Percentiles rank a stretch among this genome's conserved stretches.
Conservation (phyloP, 176 grass and related monocot genomes). For the Juncus inflexus region DNA sequence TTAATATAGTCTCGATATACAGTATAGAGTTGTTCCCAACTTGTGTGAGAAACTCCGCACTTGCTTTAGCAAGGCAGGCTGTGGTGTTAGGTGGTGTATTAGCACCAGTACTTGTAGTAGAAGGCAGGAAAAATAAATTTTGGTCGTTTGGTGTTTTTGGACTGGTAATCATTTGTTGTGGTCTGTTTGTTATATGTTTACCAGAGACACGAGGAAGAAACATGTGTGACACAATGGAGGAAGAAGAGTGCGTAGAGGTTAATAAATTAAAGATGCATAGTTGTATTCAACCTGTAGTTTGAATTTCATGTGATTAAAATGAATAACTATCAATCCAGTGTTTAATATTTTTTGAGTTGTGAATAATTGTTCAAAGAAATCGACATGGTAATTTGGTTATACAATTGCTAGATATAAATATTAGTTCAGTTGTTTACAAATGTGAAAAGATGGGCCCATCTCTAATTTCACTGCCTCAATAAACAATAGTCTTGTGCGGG, state of each 20-base stretch:
- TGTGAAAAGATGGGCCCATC: too few species aligned
- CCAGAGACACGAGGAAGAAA: conserved; percentile 69
- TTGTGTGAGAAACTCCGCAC: conserved; percentile 71
- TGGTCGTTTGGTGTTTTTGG: conserved; percentile 78
- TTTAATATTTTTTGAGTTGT: too few species aligned
- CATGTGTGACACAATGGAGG: conserved; percentile 91
- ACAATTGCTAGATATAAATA: too few species aligned
- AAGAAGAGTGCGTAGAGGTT: conserved; percentile 54
- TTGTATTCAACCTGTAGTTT: too few species aligned
- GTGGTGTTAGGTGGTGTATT: conserved; percentile 63
- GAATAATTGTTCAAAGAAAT: too few species aligned
- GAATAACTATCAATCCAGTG: too few species aligned
- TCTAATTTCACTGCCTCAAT: too few species aligned
- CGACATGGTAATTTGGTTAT: too few species aligned
- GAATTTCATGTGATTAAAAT: too few species aligned
- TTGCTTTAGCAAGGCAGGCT: conserved; percentile 58
- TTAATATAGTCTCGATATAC: conserved; percentile 61
- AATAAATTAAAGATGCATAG: too few species aligned
- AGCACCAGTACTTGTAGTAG: conserved; percentile 60
- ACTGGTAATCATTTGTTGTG: conserved; percentile 42
- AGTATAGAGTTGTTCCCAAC: conserved; percentile 91
- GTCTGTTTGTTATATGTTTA: conserved; percentile 42
- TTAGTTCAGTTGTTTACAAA: too few species aligned
- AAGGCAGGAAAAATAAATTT: conserved; percentile 52
- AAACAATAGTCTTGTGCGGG: too few species aligned